Percentiles rank a stretch among this genome's conserved stretches.
phyloP scores from a whole-genome alignment of 2,329 filamentous ascomycete genomes.

The Sarocladiaceae sp. region DNA sequence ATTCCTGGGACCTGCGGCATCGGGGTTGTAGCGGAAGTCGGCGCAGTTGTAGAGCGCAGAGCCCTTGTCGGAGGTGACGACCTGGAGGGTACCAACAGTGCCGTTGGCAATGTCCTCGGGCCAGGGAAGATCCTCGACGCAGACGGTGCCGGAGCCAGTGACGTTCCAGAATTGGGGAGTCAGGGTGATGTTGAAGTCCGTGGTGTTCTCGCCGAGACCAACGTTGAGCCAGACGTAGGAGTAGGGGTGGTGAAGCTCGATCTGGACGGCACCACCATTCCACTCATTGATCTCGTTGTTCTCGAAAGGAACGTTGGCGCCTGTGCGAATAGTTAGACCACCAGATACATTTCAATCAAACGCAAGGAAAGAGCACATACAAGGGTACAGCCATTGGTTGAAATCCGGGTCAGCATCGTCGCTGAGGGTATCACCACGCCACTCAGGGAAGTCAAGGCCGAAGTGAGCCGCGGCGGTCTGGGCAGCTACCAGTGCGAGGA shows the following conservation, averaged over 20 bases:
- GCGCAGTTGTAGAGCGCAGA: constrained; percentile 71
- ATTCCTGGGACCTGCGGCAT: constrained; percentile 39
- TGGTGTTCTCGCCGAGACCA: constrained; percentile 44
- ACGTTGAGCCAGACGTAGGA: constrained; percentile 51
- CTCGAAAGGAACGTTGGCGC: constrained; percentile 42
- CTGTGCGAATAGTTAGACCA: constrained; percentile 23
- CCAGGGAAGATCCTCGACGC: constrained; percentile 55
- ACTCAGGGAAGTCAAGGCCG: constrained; percentile 40
- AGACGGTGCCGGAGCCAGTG: constrained; percentile 61
- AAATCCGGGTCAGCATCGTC: constrained; percentile 32
- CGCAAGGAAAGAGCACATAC: constrained; percentile 24
- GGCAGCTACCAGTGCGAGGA: constrained; percentile 29
- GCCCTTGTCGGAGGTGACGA: constrained; percentile 59
- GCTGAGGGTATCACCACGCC: constrained; percentile 44
- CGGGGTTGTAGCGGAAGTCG: constrained; percentile 63
- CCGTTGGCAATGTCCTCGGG: constrained; percentile 56
- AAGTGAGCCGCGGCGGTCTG: constrained; percentile 44
- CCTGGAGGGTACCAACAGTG: constrained; percentile 62
- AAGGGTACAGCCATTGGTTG: constrained; percentile 48
- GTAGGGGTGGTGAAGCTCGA: constrained; percentile 49
- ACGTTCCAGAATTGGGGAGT: constrained; percentile 54
- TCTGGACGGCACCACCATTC: constrained; percentile 45
- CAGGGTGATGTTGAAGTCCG: constrained; percentile 66
- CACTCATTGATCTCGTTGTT: constrained; percentile 46
- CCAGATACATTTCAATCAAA: neutral